Evolutionary conservation across 495 filamentous ascomycete genomes (phyloP), one percentile per base, ranked within the genome.

Genomic region (Penicillium samsonianum): DNA sequence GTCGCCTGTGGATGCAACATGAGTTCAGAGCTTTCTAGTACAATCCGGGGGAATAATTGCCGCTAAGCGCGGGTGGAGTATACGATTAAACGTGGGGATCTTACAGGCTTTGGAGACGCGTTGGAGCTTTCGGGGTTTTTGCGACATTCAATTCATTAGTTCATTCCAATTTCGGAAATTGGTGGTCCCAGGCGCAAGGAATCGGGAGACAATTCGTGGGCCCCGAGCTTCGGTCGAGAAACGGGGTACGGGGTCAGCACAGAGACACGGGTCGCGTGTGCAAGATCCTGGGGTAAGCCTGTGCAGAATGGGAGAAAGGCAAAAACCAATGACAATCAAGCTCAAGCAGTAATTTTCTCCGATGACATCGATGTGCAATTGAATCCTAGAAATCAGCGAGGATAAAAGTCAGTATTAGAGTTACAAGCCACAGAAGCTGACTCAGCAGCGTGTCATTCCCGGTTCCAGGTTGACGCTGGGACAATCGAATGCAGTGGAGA

Each of bases 101-200:
- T 58, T 62, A 70, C 67, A 70, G 56, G 67, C 67, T 57, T 66
- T 70, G 42, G 67, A 70, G 58, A 70, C 63, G 46, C 67, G 67
- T 55, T 70, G 67, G 17, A 70, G 63, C 59, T 70, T 70, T 58
- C 67, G 65, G 42, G 67, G 67, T 68, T 68, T 65, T 56, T 65
- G 60, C 62, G 67, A 68, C 67, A 70, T 70, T 62, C 63, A 60
- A 69, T 42, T 44, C 45, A 52, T 48, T 37, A 37, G 37, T 26
- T 61, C 55, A 57, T 57, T 33, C 55, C 61, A 65, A 57, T 11
- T 43, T 42, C 25, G 11, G 35, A 25, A 40, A 25, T 16, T 14
- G 11, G 41, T 43, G 31, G 42, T 25, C n/a, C 37, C 25, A 12
- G 40, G 40, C 12, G 52, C 38, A 19, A 40, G 40, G 42, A 45